phyloP scores from a whole-genome alignment of 768 basidiomycete genomes.

The Boletus rubropictus region DNA sequence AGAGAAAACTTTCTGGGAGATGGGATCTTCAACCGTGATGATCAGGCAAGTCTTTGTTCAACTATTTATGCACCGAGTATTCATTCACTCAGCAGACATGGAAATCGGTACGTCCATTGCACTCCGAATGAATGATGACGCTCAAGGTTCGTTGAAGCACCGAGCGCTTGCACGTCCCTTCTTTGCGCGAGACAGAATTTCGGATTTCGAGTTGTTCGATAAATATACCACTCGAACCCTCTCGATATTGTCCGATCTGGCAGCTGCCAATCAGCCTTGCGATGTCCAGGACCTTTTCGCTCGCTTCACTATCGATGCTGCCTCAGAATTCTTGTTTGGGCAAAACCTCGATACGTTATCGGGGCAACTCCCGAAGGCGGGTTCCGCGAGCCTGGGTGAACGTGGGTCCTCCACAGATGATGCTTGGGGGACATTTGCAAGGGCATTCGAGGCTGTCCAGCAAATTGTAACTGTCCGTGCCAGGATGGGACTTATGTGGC shows the following conservation, averaged over 20 bases:
- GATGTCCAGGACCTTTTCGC: slow-evolving; percentile 66
- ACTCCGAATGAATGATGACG: neutral
- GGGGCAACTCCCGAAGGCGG: slow-evolving; percentile 46
- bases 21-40: slow-evolving; percentile 76
- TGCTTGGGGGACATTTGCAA: slow-evolving; percentile 52
- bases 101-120: slow-evolving; percentile 48
- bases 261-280: slow-evolving; percentile 37
- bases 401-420: slow-evolving; percentile 59
- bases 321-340: slow-evolving; percentile 71
- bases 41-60: slow-evolving; percentile 41
- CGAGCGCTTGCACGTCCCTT: slow-evolving; percentile 65
- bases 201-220: slow-evolving; percentile 67
- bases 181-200: slow-evolving; percentile 66
- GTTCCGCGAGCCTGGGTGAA: slow-evolving; percentile 40
- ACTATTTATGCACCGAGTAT: neutral
- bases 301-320: slow-evolving; percentile 65
- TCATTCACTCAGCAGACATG: slow-evolving; percentile 38
- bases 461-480: slow-evolving; percentile 32
- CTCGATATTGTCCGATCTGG: slow-evolving; percentile 40
- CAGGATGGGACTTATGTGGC: slow-evolving; percentile 38
- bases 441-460: slow-evolving; percentile 39
- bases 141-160: slow-evolving; percentile 39
- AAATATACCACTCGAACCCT: slow-evolving; percentile 45
- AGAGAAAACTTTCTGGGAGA: slow-evolving; percentile 56
- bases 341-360: slow-evolving; percentile 57